Conservation (phyloP, 2,329 filamentous ascomycete species). For the Dactylellina haptotyla region DNA sequence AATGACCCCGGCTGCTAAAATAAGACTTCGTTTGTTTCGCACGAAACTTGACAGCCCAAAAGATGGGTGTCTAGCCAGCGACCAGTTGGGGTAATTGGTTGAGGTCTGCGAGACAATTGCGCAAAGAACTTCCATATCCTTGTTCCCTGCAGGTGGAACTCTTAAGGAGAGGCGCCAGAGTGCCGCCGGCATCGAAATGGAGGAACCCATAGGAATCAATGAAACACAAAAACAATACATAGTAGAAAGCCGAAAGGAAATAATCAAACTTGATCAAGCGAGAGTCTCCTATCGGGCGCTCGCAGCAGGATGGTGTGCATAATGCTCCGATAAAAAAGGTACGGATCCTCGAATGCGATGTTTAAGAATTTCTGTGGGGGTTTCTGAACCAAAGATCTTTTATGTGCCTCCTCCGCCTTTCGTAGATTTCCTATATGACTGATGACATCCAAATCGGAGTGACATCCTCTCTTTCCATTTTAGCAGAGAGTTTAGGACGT, state of each 20-base stretch:
- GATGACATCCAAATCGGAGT: background rate
- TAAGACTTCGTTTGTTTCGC: slow-evolving; percentile 54
- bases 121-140: slow-evolving; percentile 54
- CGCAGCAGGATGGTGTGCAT: slow-evolving; percentile 48
- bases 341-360: slow-evolving; percentile 40
- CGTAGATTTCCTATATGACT: background rate
- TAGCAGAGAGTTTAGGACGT: slow-evolving; percentile 35
- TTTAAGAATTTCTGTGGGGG: slow-evolving; percentile 13
- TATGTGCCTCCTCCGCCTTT: background rate
- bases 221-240: slow-evolving; percentile 28
- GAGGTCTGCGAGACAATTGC: slow-evolving; percentile 53
- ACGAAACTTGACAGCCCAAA: slow-evolving; percentile 54
- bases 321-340: slow-evolving; percentile 53
- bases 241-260: slow-evolving; percentile 29
- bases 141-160: slow-evolving; percentile 50
- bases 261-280: slow-evolving; percentile 35
- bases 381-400: background rate
- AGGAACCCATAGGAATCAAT: slow-evolving; percentile 45
- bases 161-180: slow-evolving; percentile 46
- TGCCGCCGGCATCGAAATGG: slow-evolving; percentile 40
- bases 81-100: slow-evolving; percentile 52
- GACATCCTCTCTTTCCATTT: slow-evolving; percentile 40
- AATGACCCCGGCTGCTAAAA: slow-evolving; percentile 52
- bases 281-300: slow-evolving; percentile 35
- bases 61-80: slow-evolving; percentile 49